Evolutionary conservation across 805 yeast genomes (phyloP), one percentile per base, ranked within the genome.

Genomic region (Kurtzmaniella cleridarum): DNA sequence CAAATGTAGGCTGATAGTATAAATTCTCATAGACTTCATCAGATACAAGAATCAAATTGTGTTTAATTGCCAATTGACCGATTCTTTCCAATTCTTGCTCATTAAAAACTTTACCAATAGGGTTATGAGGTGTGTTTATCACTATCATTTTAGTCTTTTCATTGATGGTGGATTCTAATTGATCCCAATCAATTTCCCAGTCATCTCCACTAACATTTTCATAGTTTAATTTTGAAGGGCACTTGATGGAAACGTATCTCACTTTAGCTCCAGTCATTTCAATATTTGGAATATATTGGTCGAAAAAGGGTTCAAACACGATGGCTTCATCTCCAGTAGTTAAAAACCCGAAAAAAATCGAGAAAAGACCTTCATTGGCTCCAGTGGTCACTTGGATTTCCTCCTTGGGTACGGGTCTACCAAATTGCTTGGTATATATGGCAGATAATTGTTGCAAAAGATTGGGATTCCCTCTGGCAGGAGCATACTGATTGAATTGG

Each of bases 21-120:
- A 93, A 75, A 53, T 93, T 82, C 53, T 93, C 98, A 59, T 93
- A 93, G 20, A 93, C 98, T 63, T 93, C 98, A 62, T 93, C 98
- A 29, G 95, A 82, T 27, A 93, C 67, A 40, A 93, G 75, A 29
- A 87, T 71, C 43, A 93, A 64, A 62, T 91, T 90, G 64, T 93
- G 78, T 47, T 89, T 78, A 35, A 89, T 86, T 35, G 95, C 95
- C 37, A 93, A 60, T 34, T 82, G 67, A 32, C 98, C 98, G 48
- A 93, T 78, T 45, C 72, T 70, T 13, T 64, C 58, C 48, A 93
- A 73, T 63, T 36, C 39, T n/a, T 36, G 81, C 36, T 71, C 75
- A 41, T 82, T 78, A 64, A 89, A 85, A 16, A 90, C 79, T 59
- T 93, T 93, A 18, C 98, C 98, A 43, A 91, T 76, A 20, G 98